Base-by-base conservation (phyloP, 306 rosid genomes). In the Coriaria nepalensis region DNA sequence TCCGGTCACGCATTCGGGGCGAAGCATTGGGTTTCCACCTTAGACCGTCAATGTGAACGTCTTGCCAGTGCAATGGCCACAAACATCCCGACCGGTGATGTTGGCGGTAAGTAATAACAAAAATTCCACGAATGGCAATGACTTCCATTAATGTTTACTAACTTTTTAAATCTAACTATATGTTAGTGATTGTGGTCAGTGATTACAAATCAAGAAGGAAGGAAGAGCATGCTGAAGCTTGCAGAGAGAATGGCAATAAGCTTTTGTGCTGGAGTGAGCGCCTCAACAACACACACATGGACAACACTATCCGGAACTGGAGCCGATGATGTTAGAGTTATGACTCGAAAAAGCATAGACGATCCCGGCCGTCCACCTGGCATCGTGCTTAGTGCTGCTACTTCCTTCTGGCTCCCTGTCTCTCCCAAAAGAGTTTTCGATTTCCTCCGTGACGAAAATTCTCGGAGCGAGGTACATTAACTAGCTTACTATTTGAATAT, bases 401-500 rank as follows among this genome's bases (percentile, higher is more conserved):
- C 99, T 43, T 92, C 96, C n/a, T 82, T 92, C 47, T 92, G 99
- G 99, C 88, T 92, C 12, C 99, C 99, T 0, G 88, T 92, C 48
- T 57, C 99, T 0, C 96, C 99, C 0, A 75, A 72, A 14, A 68
- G 83, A 45, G 96, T 86, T 7, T 92, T 92, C 47, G 80, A 86
- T 40, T 86, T 92, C 55, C 96, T 92, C 52, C 94, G 94, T 5
- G 93, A 86, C 35, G 96, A 86, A 59, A 82, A 82, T 64, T 79
- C 93, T 12, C 73, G 96, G 37, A 92, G 50, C 29, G 96, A 92
- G 98, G 98, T 90, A 77, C 15, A 0, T 13, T 14, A 14, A n/a
- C 33, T 10, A 44, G n/a, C n/a, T 20, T 20, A 20, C 29, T 20
- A 20, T 20, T 20, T 20, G 29, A 20, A 20, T 20, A 20, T 1